These are phyloP conservation scores for Plenodomus biglobosus DNA, from an alignment of 2,329 filamentous ascomycete genomes.

Conservation along the genomic window DNA sequence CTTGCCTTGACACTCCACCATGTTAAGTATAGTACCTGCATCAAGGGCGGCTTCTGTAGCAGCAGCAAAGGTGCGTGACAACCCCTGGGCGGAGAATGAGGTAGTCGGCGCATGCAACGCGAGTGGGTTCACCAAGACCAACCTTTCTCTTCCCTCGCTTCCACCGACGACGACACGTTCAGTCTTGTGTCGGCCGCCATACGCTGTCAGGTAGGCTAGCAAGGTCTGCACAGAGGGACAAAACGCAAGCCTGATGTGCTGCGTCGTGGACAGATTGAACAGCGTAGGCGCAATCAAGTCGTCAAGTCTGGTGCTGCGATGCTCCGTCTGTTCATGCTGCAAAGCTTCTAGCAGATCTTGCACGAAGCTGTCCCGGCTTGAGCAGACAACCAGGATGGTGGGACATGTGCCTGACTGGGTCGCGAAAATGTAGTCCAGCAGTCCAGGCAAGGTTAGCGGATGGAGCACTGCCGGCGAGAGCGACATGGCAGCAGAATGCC, in stretches of 20 bases:
- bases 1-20: conserved; percentile 45
- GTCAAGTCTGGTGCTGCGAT: conserved; percentile 9
- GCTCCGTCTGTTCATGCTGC: conserved; percentile 17
- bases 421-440: conserved; percentile 66
- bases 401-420: conserved; percentile 53
- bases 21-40: conserved; percentile 40
- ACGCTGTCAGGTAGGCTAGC: conserved; percentile 69
- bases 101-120: conserved; percentile 67
- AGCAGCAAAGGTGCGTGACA: conserved; percentile 63
- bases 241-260: conserved; percentile 71
- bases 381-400: conserved; percentile 72
- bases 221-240: conserved; percentile 74
- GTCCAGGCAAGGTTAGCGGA: conserved; percentile 45
- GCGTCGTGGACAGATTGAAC: conserved; percentile 67
- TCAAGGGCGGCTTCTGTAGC: conserved; percentile 62
- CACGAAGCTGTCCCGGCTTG: conserved; percentile 65
- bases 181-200: conserved; percentile 14
- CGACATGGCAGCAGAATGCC: conserved; percentile 16
- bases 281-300: conserved; percentile 65
- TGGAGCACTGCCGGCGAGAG: conserved; percentile 43
- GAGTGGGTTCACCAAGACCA: conserved; percentile 68
- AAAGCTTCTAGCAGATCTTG: conserved; percentile 58
- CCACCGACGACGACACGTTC: conserved; percentile 9
- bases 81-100: conserved; percentile 74
- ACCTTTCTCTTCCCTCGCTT: conserved; percentile 26